Evolutionary conservation across 1,284 basidiomycete genomes (phyloP).

Genomic region (Ustilago loliicola): DNA sequence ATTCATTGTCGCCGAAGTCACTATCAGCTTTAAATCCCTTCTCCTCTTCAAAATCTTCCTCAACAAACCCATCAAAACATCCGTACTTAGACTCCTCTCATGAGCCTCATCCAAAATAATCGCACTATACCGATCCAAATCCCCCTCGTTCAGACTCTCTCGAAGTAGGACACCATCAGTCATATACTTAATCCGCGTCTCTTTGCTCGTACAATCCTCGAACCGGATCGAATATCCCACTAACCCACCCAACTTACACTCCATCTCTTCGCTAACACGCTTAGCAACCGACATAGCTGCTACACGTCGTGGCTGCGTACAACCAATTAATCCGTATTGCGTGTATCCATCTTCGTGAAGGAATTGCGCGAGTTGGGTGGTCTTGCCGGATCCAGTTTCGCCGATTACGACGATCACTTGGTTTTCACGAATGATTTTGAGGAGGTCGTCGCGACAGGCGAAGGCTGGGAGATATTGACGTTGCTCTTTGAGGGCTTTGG

Average conservation of each 20-base stretch:
- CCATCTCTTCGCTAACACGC: constrained; percentile 94
- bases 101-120: constrained; percentile 98
- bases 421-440: constrained; percentile 91
- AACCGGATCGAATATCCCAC: constrained; percentile 98
- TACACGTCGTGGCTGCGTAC: constrained; percentile 95
- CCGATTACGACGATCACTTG: constrained; percentile 94
- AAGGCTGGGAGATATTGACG: constrained; percentile 97
- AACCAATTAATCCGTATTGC: constrained; percentile 87
- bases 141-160: constrained; percentile 94
- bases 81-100: constrained; percentile 93
- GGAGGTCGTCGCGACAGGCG: constrained; percentile 92
- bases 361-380: constrained; percentile 91
- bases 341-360: constrained; percentile 97
- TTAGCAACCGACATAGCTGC: constrained; percentile 99
- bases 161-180: constrained; percentile 96
- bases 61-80: constrained; percentile 95
- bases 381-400: constrained; percentile 95
- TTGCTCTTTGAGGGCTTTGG: constrained; percentile 90
- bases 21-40: constrained; percentile 93
- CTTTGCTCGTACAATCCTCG: constrained; percentile 91
- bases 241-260: constrained; percentile 82
- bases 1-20: constrained; percentile 99
- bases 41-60: constrained; percentile 91
- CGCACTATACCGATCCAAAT: constrained; percentile 92
- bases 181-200: constrained; percentile 95